phyloP scores from a whole-genome alignment of 768 basidiomycete genomes.

The Omphalotus guepiniiformis region DNA sequence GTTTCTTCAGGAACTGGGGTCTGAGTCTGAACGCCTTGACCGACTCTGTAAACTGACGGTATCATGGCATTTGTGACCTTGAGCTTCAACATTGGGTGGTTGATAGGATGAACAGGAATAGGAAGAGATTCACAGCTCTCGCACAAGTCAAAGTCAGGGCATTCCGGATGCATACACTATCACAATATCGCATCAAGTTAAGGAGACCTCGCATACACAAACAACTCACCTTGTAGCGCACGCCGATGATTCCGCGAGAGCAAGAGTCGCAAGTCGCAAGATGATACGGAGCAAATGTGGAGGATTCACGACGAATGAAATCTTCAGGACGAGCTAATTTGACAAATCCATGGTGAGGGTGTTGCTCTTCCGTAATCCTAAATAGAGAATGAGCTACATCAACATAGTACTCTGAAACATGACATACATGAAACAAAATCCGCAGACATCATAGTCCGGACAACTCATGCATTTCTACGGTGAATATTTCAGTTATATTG shows the following conservation, averaged over 20 bases:
- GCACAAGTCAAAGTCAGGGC: slow-evolving; percentile 82
- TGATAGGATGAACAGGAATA: slow-evolving; percentile 65
- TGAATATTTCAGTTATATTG: slow-evolving; percentile 4
- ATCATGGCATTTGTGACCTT: slow-evolving; percentile 45
- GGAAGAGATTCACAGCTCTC: slow-evolving; percentile 75
- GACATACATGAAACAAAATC: slow-evolving; percentile 58
- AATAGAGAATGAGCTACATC: not conserved
- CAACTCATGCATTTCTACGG: slow-evolving; percentile 74
- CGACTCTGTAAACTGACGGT: slow-evolving; percentile 39
- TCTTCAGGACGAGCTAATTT: slow-evolving; percentile 50
- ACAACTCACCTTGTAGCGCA: slow-evolving; percentile 63
- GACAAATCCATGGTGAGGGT: slow-evolving; percentile 74
- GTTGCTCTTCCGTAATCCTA: slow-evolving; percentile 67
- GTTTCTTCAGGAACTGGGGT: no score
- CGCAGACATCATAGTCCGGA: slow-evolving; percentile 83
- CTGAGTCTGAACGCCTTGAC: no score
- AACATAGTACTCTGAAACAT: not conserved
- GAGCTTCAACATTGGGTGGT: slow-evolving; percentile 76
- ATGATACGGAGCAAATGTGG: slow-evolving; percentile 30
- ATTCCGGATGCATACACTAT: slow-evolving; percentile 78
- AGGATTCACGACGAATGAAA: slow-evolving; percentile 37
- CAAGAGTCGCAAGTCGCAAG: slow-evolving; percentile 66
- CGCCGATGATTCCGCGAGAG: slow-evolving; percentile 46
- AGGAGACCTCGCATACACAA: not conserved
- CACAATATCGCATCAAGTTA: slow-evolving; percentile 6